Base-by-base conservation (phyloP, 2,329 filamentous ascomycete species). In the Beauveria sp. region DNA sequence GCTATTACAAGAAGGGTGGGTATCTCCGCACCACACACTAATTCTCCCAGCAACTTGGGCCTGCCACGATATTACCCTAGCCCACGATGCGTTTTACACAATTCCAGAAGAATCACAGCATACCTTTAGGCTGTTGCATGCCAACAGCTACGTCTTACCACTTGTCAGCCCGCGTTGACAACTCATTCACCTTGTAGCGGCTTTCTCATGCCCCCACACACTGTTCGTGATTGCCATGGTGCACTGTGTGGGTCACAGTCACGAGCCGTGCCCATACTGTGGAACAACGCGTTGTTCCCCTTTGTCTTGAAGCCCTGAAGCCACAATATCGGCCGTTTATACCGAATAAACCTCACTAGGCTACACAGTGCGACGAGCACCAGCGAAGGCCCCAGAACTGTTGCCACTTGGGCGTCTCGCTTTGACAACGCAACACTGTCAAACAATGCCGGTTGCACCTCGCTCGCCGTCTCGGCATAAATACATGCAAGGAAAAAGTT, bases 221-320 rank as follows among this genome's bases (percentile, higher is more conserved):
- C 20, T 26, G 30, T 10, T 26, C 18, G 26, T 30, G 26, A 10
- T 4, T 20, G 12, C 10, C 50, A 37, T 12, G n/a, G 20, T 20
- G 46, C 40, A 57, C 55, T 57, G 55, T 57, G 55, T 50, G 55
- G 55, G 55, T 34, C 28, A 22, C 22, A 26, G 44, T 48, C 44
- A 30, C 44, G 18, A 28, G 28, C 44, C 10, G 30, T 41, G 30
- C 14, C 34, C 34, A n/a, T 28, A 50, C 55, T 57, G 55, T 57
- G 34, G 44, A 50, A 46, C 44, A n/a, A 34, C 20, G 7, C 22
- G 20, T 28, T 37, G 28, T 40, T 24, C 18, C n/a, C 10, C 24
- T 34, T 16, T 12, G 24, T 9, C 47, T 7, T 16, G 9, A 37
- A 16, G 34, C 34, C 24, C 34, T 22, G 18, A 18, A 30, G 26